These are phyloP conservation scores for Sordariomycetes sp. DNA, from an alignment of 2,329 filamentous ascomycete species.

Conservation along the genomic window DNA sequence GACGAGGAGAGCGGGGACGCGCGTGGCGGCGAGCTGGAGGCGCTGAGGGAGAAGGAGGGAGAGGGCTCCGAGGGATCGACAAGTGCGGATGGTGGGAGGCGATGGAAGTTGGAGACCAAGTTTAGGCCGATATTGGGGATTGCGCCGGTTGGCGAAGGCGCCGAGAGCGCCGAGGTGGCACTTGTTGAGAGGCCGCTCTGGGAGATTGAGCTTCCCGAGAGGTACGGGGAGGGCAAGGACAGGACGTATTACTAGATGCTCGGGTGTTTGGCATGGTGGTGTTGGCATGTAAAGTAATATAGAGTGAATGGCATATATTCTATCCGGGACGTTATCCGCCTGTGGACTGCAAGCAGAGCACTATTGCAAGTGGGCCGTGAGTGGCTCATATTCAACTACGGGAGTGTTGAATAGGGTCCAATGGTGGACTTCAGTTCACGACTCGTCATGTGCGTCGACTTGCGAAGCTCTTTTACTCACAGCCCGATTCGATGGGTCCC, in stretches of 20 bases:
- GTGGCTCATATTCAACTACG: too few relatives aligned
- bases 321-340: too few relatives aligned
- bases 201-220: slow-evolving; percentile 67
- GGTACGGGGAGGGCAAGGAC: slow-evolving; percentile 41
- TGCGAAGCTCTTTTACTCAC: too few relatives aligned
- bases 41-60: slow-evolving; percentile 5
- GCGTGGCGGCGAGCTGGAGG: not conserved
- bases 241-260: not conserved
- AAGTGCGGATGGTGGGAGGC: slow-evolving; percentile 19
- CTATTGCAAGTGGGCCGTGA: too few relatives aligned
- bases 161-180: slow-evolving; percentile 59
- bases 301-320: not conserved
- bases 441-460: too few relatives aligned
- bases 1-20: slow-evolving; percentile 17
- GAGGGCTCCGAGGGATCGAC: slow-evolving; percentile 27
- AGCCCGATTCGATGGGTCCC: too few relatives aligned
- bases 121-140: slow-evolving; percentile 86
- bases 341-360: too few relatives aligned
- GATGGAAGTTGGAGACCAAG: slow-evolving; percentile 77
- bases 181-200: slow-evolving; percentile 79
- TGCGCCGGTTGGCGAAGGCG: slow-evolving; percentile 28
- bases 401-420: too few relatives aligned
- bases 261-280: not conserved
- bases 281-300: not conserved
- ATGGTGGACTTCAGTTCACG: too few relatives aligned